Evolutionary conservation across 2,329 filamentous ascomycete genomes (phyloP).

Genomic region (Aspergillus aculeatinus): DNA sequence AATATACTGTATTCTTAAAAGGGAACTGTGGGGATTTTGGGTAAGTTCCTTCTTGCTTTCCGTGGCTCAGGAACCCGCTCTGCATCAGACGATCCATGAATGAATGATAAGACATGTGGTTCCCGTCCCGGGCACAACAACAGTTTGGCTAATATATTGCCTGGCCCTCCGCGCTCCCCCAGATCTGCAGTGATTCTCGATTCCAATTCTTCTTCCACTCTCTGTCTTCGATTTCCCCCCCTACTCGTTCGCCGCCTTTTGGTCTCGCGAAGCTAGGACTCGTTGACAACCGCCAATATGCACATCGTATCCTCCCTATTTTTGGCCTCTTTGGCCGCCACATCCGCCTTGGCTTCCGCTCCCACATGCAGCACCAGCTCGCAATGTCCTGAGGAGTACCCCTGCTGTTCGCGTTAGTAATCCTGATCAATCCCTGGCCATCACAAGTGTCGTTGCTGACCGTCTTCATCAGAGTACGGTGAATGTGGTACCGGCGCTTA

Average conservation of each 20-base stretch:
- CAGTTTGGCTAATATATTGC: background rate
- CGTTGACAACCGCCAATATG: slow-evolving; percentile 29
- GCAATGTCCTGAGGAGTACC: slow-evolving; percentile 69
- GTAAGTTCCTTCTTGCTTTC: slow-evolving; percentile 7
- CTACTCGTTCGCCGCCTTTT: slow-evolving; percentile 18
- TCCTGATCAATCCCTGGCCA: background rate
- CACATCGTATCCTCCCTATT: slow-evolving; percentile 34
- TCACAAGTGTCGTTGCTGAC: slow-evolving; percentile 11
- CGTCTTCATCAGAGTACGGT: slow-evolving; percentile 68
- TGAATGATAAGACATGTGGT: background rate
- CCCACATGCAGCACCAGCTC: slow-evolving; percentile 45
- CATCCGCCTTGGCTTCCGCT: slow-evolving; percentile 29
- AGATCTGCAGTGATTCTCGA: background rate
- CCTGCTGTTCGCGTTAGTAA: slow-evolving; percentile 76
- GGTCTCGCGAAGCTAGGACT: slow-evolving; percentile 15
- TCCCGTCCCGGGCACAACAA: slow-evolving; percentile 4
- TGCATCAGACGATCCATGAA: background rate
- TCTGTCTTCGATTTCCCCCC: background rate
- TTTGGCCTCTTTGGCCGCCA: slow-evolving; percentile 36
- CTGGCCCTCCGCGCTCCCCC: background rate
- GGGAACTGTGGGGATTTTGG: slow-evolving; percentile 1
- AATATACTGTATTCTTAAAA: background rate
- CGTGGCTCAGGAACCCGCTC: background rate
- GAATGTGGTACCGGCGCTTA: slow-evolving; percentile 91
- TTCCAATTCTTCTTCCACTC: background rate